Evolutionary conservation across 129 eudicot species (phyloP).

Genomic region (Saussurea involucrata): DNA sequence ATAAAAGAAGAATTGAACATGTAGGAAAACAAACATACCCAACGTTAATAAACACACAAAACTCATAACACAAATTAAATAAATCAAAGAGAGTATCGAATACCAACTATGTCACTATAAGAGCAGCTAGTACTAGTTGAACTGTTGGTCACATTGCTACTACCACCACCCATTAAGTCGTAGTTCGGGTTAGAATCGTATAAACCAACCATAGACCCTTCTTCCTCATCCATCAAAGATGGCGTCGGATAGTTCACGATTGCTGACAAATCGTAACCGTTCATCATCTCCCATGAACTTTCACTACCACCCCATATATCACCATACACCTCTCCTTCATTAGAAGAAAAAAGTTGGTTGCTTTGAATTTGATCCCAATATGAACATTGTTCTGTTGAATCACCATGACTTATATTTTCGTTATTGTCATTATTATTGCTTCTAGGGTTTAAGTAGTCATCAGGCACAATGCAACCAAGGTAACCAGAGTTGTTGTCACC

Average conservation of each 20-base stretch:
- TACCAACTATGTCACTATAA: conserved; percentile 50
- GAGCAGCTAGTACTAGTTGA: conserved; percentile 39
- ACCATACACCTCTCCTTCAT: conserved; percentile 20
- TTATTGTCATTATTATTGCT: conserved; percentile 2
- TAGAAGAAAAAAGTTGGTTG: conserved; percentile 23
- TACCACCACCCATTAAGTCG: conserved; percentile 17
- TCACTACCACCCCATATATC: conserved; percentile 48
- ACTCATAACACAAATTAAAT: conserved; percentile 4
- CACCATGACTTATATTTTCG: not conserved
- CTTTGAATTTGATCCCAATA: conserved; percentile 32
- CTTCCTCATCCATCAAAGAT: conserved; percentile 28
- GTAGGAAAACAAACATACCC: conserved; percentile 27
- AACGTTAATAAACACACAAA: conserved; percentile 26
- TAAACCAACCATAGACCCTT: conserved; percentile 31
- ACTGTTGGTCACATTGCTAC: conserved; percentile 20
- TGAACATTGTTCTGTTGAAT: conserved; percentile 14
- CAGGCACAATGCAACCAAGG: conserved; percentile 85
- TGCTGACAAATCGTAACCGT: conserved; percentile 55
- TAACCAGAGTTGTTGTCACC: conserved; percentile 72
- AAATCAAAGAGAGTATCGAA: conserved; percentile 46
- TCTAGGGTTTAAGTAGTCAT: conserved; percentile 71
- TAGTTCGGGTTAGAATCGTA: conserved; percentile 24
- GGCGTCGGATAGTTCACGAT: conserved; percentile 37
- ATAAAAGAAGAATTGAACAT: conserved; percentile 19
- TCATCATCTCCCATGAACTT: conserved; percentile 54